A percentile compares a stretch with the other conserved stretches of the same genome.
Conservation (phyloP, 768 basidiomycete species). For the Hygrocybe coccinea region DNA sequence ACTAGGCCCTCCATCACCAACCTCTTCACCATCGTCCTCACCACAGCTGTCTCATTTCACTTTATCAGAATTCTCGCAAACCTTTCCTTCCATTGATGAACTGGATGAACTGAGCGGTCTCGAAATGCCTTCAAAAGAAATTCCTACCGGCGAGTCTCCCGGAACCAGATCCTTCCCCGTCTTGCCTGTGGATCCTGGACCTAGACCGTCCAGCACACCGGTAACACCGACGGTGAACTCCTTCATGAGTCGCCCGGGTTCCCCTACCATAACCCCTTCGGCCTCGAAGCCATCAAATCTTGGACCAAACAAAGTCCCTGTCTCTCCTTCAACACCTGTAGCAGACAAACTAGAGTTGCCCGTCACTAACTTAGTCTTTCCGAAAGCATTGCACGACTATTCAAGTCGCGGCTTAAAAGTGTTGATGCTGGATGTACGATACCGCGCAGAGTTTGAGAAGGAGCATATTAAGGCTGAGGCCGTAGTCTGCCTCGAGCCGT, state of each 20-base stretch:
- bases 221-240: slow-evolving; percentile 53
- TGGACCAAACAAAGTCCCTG: slow-evolving; percentile 24
- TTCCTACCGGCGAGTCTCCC: slow-evolving; percentile 25
- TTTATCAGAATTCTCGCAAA: slow-evolving; percentile 54
- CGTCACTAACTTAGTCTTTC: slow-evolving; percentile 25
- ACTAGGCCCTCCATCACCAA: slow-evolving; percentile 72
- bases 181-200: slow-evolving; percentile 36
- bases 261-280: slow-evolving; percentile 41
- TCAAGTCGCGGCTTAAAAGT: slow-evolving; percentile 49
- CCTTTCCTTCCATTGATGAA: slow-evolving; percentile 78
- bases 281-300: slow-evolving; percentile 32
- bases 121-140: slow-evolving; percentile 22
- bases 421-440: slow-evolving; percentile 79
- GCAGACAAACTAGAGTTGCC: background rate
- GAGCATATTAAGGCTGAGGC: slow-evolving; percentile 67
- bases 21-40: slow-evolving; percentile 62
- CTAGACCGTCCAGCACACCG: slow-evolving; percentile 57
- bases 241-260: slow-evolving; percentile 60
- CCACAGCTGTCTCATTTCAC: slow-evolving; percentile 33
- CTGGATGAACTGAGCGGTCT: slow-evolving; percentile 47
- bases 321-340: slow-evolving; percentile 30
- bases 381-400: slow-evolving; percentile 57
- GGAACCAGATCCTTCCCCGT: slow-evolving; percentile 35
- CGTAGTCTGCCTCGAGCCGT: slow-evolving; percentile 82
- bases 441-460: slow-evolving; percentile 66